These are phyloP conservation scores for Stipa capillata DNA, from an alignment of 176 grass and related monocot species.

Conservation along the genomic window DNA sequence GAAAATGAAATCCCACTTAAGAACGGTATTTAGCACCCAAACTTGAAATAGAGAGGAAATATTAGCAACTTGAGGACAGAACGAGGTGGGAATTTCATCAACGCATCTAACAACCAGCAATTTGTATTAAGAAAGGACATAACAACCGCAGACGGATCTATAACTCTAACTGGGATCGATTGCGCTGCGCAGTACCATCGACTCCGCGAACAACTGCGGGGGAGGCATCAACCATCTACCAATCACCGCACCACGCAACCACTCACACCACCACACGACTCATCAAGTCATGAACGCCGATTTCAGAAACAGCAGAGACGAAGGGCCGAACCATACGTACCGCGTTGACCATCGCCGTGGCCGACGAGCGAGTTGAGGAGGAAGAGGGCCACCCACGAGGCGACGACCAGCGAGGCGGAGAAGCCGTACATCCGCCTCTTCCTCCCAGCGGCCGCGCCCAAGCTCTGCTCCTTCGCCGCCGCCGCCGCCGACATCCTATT, in stretches of 20 bases:
- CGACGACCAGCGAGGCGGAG: constrained; percentile 58
- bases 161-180: too few relatives aligned
- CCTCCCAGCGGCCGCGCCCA: constrained; percentile 10
- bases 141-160: constrained; percentile 23
- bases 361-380: constrained; percentile 68
- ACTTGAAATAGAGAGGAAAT: too few relatives aligned
- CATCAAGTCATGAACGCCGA: background rate
- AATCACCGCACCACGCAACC: constrained; percentile 19
- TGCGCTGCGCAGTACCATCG: background rate
- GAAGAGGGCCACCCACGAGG: constrained; percentile 64
- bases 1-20: background rate
- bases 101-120: background rate
- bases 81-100: background rate
- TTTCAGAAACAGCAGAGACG: background rate
- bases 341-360: constrained; percentile 61
- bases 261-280: background rate
- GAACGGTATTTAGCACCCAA: background rate
- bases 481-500: constrained; percentile 67
- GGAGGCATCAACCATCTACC: background rate
- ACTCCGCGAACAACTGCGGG: background rate
- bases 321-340: constrained; percentile 15
- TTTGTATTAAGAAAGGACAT: background rate
- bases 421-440: constrained; percentile 54
- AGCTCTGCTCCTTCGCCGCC: constrained; percentile 34
- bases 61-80: background rate